Conservation (phyloP, 2,329 filamentous ascomycete species). For the Fonsecaea erecta region DNA sequence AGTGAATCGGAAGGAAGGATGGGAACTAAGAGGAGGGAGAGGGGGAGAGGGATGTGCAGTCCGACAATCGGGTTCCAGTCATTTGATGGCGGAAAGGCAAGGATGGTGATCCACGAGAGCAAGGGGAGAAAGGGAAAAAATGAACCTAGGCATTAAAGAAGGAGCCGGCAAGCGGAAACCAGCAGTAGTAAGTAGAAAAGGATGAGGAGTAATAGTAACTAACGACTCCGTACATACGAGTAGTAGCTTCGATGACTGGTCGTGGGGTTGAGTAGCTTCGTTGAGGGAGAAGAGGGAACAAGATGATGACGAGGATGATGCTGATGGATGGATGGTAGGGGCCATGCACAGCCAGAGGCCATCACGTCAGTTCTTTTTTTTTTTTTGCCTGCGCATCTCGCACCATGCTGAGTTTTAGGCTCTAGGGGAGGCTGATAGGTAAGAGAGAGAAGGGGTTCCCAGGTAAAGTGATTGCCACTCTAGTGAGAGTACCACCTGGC, state of each 20-base stretch:
- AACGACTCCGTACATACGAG: background rate
- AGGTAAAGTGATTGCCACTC: background rate
- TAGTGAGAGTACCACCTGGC: background rate
- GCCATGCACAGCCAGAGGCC: no score
- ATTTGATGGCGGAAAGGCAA: background rate
- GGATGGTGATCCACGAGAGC: background rate
- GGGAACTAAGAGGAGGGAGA: background rate
- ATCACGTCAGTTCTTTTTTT: no score
- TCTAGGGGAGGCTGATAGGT: background rate
- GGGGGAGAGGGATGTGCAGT: background rate
- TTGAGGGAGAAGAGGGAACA: no score
- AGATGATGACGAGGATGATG: no score
- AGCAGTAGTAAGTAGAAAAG: background rate
- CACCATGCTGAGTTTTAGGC: background rate
- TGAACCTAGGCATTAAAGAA: background rate
- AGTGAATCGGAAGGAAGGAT: slow-evolving; percentile 1
- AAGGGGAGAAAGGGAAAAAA: background rate
- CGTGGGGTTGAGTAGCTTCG: background rate
- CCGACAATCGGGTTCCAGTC: background rate
- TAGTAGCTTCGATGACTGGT: background rate
- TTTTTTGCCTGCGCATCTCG: background rate
- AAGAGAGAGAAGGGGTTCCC: no score
- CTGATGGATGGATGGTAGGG: no score
- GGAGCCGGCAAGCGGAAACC: background rate
- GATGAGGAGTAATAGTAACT: background rate